phyloP scores from a whole-genome alignment of 495 filamentous ascomycete species.

The Aspergillus carlsbadensis region DNA sequence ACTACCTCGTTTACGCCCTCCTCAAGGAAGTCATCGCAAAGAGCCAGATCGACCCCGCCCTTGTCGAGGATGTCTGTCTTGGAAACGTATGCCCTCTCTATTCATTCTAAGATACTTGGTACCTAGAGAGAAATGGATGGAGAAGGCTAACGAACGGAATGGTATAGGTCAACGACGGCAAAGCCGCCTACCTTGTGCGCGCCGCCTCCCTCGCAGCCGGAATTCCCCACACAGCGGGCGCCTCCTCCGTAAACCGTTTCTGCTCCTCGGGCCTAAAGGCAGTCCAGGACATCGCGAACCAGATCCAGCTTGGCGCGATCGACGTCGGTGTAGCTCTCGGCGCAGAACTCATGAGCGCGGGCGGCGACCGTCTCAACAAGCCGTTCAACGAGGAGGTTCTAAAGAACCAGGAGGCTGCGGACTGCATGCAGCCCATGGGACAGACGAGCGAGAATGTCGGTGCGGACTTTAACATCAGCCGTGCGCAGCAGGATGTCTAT shows the following conservation, averaged over 20 bases:
- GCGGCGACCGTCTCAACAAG: constrained; percentile 62
- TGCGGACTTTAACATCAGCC: constrained; percentile 79
- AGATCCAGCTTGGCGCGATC: constrained; percentile 78
- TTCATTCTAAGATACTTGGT: too few species aligned
- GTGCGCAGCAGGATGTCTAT: constrained; percentile 78
- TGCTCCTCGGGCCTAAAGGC: constrained; percentile 96
- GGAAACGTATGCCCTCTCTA: constrained; percentile 67
- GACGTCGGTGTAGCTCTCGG: constrained; percentile 85
- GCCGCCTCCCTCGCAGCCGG: constrained; percentile 87
- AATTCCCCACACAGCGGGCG: constrained; percentile 84
- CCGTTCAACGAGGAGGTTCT: constrained; percentile 80
- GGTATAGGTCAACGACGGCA: constrained; percentile 75
- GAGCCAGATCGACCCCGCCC: constrained; percentile 73
- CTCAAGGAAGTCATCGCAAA: constrained; percentile 72
- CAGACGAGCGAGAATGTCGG: constrained; percentile 98
- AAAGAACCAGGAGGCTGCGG: constrained; percentile 70
- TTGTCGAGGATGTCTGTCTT: constrained; percentile 89
- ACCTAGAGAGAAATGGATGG: not conserved
- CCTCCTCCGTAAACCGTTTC: constrained; percentile 87
- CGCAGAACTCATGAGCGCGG: constrained; percentile 80
- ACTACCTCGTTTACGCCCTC: constrained; percentile 77
- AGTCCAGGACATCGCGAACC: constrained; percentile 88
- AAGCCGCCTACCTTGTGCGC: constrained; percentile 86
- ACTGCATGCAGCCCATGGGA: constrained; percentile 95
- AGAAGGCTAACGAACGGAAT: not conserved